Evolutionary conservation across 2,329 filamentous ascomycete genomes (phyloP), one percentile per base, ranked within the genome.

Genomic region (Sporothrix schenckii): DNA sequence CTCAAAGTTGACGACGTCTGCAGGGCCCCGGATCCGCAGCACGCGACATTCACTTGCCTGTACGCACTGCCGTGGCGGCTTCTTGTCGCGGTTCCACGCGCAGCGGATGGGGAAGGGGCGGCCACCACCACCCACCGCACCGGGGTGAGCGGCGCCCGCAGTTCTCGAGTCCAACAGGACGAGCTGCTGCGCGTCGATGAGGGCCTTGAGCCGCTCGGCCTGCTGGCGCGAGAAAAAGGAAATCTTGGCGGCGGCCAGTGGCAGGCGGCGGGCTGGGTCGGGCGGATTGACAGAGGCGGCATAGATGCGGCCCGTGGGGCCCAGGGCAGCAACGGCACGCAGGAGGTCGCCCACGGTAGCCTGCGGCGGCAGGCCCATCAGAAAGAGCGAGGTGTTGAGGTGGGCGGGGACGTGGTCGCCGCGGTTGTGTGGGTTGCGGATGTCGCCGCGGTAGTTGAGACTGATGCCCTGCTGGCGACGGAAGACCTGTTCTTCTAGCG

Each of bases 11-110:
- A 73, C 72, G 16, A 69, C n/a, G 3, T 21, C 47, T 11, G 56
- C 61, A 21, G 71, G 72, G 3, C 72, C 72, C 14, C 72, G 68
- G 71, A 73, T 72, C 44, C 61, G 66, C 53, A 73, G 60, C 21
- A 73, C 72, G 14, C 72, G 72, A 65, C 72, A 73, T 52, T 73
- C 72, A 60, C 65, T 61, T 14, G 72, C 44, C 69, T 73, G 72
- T 10, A 73, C 66, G 53, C 72, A 73, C 52, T 39, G 41, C 21
- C 72, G 72, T 13, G 72, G 72, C 39, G 69, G 56, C 53, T 73
- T 73, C 24, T 72, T 72, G 69, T 73, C 72, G 44, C 72, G 72
- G 70, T 73, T 73, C 72, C 72, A 73, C 47, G 70, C 24, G 53
- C 70, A 66, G 19, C 67, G 50, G 21, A 71, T 30, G 13, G 50